Percentiles rank a stretch among this genome's conserved stretches.
Conservation (phyloP, 768 basidiomycete genomes). For the Boletus sp. region DNA sequence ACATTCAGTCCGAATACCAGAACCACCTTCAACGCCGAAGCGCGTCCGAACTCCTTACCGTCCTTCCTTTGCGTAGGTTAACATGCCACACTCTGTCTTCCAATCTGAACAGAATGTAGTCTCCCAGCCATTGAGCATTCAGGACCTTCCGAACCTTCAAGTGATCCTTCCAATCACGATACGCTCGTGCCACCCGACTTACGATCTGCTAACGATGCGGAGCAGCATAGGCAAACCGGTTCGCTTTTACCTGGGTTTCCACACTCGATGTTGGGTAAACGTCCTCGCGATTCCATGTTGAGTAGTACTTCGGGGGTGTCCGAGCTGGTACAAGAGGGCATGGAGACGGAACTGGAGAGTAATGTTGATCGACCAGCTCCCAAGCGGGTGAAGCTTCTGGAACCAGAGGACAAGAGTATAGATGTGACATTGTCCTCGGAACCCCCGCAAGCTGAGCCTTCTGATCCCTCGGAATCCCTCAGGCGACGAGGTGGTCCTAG, state of each 20-base stretch:
- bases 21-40: constrained; percentile 34
- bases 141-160: constrained; percentile 18
- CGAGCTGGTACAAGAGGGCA: constrained; percentile 42
- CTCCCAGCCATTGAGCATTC: constrained; percentile 17
- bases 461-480: constrained; percentile 10
- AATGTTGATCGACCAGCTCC: constrained; percentile 43
- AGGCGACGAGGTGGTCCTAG: constrained; percentile 33
- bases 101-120: constrained; percentile 19
- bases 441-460: constrained; percentile 16
- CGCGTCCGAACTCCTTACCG: constrained; percentile 31
- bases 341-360: constrained; percentile 38
- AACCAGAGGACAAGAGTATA: constrained; percentile 24
- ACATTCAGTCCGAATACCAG: constrained; percentile 21
- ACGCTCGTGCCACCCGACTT: constrained; percentile 4
- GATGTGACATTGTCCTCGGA: constrained; percentile 6
- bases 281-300: constrained; percentile 50
- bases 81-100: background rate
- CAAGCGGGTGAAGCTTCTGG: constrained; percentile 47
- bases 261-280: constrained; percentile 60
- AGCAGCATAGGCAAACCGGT: constrained; percentile 12
- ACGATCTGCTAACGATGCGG: constrained; percentile 6
- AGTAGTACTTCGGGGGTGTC: constrained; percentile 40
- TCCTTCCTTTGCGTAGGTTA: constrained; percentile 26
- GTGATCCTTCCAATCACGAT: constrained; percentile 21
- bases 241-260: constrained; percentile 37